These are phyloP conservation scores for Chaetomium fimeti DNA, from an alignment of 495 filamentous ascomycete genomes.

Conservation along the genomic window DNA sequence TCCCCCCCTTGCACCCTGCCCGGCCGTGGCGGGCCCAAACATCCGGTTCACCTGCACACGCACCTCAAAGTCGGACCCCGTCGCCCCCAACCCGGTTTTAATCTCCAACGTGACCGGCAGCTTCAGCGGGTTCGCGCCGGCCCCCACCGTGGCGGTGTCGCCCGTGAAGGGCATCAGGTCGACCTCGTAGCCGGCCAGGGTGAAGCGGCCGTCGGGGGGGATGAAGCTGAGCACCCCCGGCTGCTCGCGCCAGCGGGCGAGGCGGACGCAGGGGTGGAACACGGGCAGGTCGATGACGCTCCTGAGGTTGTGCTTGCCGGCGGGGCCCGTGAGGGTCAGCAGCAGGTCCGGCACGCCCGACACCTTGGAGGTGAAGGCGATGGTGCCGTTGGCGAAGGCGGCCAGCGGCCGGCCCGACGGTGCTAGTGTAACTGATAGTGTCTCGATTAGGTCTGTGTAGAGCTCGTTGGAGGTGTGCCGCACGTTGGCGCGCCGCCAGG, in stretches of 20 bases:
- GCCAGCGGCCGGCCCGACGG: slow-evolving; percentile 84
- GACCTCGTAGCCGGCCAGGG: slow-evolving; percentile 91
- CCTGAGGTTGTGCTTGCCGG: slow-evolving; percentile 69
- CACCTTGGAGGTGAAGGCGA: slow-evolving; percentile 92
- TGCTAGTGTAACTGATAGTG: slow-evolving; percentile 78
- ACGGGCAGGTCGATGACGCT: slow-evolving; percentile 82
- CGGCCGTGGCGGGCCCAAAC: slow-evolving; percentile 49
- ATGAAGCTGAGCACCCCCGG: slow-evolving; percentile 93
- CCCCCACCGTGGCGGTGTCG: too few species aligned
- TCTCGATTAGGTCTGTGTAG: slow-evolving; percentile 94
- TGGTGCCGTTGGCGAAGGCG: slow-evolving; percentile 85
- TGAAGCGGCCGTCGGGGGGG: slow-evolving; percentile 93
- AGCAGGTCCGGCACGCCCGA: slow-evolving; percentile 89
- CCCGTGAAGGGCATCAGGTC: slow-evolving; percentile 69
- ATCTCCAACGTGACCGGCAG: slow-evolving; percentile 81
- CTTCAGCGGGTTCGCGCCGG: slow-evolving; percentile 48
- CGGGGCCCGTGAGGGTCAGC: slow-evolving; percentile 73
- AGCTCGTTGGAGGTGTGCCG: slow-evolving; percentile 95
- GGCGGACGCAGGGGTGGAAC: slow-evolving; percentile 91
- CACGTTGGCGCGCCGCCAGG: slow-evolving; percentile 90
- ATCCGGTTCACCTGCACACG: slow-evolving; percentile 67
- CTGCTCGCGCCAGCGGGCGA: slow-evolving; percentile 78
- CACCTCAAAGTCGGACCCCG: slow-evolving; percentile 85
- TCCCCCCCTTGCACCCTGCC: slow-evolving; percentile 50
- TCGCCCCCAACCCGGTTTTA: slow-evolving; percentile 69